Conservation (phyloP, 768 basidiomycete species). For the Psilocybe cubensis region DNA sequence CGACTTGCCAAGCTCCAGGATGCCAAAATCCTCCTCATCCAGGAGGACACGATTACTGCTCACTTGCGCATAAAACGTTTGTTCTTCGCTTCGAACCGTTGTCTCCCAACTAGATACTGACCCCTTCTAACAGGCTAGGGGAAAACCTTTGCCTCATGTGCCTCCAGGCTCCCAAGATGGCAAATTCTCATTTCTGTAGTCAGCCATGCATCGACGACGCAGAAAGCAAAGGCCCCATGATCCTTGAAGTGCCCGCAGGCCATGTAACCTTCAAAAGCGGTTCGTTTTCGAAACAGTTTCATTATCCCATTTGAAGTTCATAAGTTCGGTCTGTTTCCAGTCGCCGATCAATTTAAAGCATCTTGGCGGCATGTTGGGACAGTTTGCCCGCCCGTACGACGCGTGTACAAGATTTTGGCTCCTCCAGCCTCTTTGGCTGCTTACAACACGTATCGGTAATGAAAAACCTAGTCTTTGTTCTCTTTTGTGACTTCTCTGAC, state of each 20-base stretch:
- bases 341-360: conserved; percentile 67
- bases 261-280: conserved; percentile 71
- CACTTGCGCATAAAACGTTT: conserved; percentile 55
- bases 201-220: conserved; percentile 57
- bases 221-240: conserved; percentile 54
- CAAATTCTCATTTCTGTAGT: conserved; percentile 65
- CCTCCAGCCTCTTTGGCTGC: conserved; percentile 50
- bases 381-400: conserved; percentile 57
- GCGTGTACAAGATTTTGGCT: conserved; percentile 66
- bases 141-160: conserved; percentile 64
- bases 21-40: conserved; percentile 49
- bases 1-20: conserved; percentile 51
- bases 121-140: conserved; percentile 34
- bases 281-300: conserved; percentile 29
- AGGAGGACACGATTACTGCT: conserved; percentile 55
- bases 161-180: conserved; percentile 54
- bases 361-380: conserved; percentile 68
- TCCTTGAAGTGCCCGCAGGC: conserved; percentile 61
- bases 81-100: conserved; percentile 13
- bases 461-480: background rate
- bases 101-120: background rate
- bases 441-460: conserved; percentile 67
- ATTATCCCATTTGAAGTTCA: background rate
- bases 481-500: no score
- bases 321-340: conserved; percentile 29